phyloP scores from a whole-genome alignment of 1,284 basidiomycete species.

The Fomitopsis palustris region DNA sequence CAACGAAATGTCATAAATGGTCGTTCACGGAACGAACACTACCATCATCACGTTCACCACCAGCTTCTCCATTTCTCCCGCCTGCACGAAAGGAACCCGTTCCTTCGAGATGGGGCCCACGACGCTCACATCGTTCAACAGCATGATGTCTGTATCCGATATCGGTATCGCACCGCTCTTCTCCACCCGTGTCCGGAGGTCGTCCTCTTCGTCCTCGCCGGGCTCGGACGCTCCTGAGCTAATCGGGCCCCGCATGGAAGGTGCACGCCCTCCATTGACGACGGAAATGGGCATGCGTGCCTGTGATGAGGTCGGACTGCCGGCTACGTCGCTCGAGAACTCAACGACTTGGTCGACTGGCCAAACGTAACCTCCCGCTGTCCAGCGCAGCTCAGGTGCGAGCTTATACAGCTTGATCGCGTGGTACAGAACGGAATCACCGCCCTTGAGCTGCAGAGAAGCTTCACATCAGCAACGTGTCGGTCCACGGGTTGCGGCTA shows the following conservation, averaged over 20 bases:
- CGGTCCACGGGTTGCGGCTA: constrained; percentile 1
- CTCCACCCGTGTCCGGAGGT: constrained; percentile 53
- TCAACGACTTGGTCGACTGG: constrained; percentile 68
- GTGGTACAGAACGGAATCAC: constrained; percentile 70
- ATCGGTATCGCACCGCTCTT: constrained; percentile 66
- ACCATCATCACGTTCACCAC: constrained; percentile 71
- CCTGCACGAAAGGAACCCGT: constrained; percentile 63
- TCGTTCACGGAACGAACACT: constrained; percentile 52
- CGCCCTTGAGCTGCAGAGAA: constrained; percentile 62
- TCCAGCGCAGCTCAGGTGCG: constrained; percentile 70
- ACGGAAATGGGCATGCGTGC: constrained; percentile 28
- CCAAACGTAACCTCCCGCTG: constrained; percentile 79
- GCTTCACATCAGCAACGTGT: not conserved
- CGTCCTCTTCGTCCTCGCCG: constrained; percentile 38
- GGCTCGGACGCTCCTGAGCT: constrained; percentile 27
- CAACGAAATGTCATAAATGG: not conserved
- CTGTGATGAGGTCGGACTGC: constrained; percentile 30
- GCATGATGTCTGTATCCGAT: constrained; percentile 55
- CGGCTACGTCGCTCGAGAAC: constrained; percentile 45
- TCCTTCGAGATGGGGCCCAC: constrained; percentile 54
- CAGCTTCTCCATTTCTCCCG: constrained; percentile 64
- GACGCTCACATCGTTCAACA: constrained; percentile 52
- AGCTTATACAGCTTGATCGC: constrained; percentile 75
- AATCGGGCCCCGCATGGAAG: constrained; percentile 43
- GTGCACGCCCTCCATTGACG: constrained; percentile 30